Evolutionary conservation across 106 monocot species (phyloP), one percentile per base, ranked within the genome.

Genomic region (Posidonia australis): DNA sequence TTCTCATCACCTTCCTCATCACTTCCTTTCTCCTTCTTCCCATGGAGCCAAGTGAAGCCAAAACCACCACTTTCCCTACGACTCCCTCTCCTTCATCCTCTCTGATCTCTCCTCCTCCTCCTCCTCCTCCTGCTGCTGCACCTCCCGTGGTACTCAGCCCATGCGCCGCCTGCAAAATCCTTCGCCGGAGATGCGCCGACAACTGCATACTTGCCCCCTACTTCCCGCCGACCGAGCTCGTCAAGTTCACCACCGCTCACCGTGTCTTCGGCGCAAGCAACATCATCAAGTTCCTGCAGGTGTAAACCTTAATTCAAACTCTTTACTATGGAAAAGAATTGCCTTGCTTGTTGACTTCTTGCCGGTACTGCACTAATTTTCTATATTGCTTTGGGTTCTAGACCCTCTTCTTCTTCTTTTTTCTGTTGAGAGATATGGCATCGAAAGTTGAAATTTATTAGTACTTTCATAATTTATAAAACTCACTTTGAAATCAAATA

Each of bases 141-240:
- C 2, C 58, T 46, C n/a, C 29, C 12, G 62, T 61, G 10, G 71
- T 62, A 19, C 62, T 60, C 62, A 62, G 60, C 43, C 71, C 64
- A 0, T 72, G 72, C 44, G 64, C 72, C n/a, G 72, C 72, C 28
- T 72, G 72, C 64, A 72, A 64, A 62, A 72, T 72, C 72, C 72
- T 72, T 64, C 72, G 72, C 14, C 54, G 72, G 44, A 72, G 54
- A 26, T 72, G 72, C 54, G 44, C 21, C 30, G 54, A 63, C 1
- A 55, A 42, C 19, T 72, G 72, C 58, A 13, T 64, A 10, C 72
- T 72, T 1, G 64, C 72, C 4, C 72, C 72, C 3, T 56, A 63
- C 44, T 72, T 72, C 64, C 72, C 72, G 2, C 72, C 72, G 9
- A 52, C 53, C 9, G 64, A 64, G 1, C 72, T 64, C 53, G 63